Conservation (phyloP, 2,329 filamentous ascomycete genomes). For the Aspergillus neotritici region DNA sequence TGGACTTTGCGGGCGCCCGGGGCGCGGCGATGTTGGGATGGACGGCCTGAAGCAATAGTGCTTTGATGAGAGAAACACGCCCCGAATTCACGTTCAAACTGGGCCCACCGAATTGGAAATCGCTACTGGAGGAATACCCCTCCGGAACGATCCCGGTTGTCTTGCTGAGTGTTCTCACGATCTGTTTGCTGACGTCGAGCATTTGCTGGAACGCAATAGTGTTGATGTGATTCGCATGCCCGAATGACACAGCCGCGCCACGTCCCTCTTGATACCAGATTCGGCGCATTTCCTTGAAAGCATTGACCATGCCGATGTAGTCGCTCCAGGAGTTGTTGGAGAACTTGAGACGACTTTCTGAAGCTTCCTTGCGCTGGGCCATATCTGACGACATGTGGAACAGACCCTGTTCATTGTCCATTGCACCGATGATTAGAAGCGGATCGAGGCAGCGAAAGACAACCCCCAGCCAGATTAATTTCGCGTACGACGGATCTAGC, state of each 20-base stretch:
- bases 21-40: conserved; percentile 43
- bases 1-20: conserved; percentile 15
- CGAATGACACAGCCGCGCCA: conserved; percentile 26
- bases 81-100: conserved; percentile 43
- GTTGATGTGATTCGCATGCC: conserved; percentile 9
- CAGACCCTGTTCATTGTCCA: conserved; percentile 29
- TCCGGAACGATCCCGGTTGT: conserved; percentile 1
- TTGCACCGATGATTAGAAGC: conserved; percentile 42
- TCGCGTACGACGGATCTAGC: conserved; percentile 43
- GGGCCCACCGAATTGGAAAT: conserved; percentile 30
- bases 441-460: conserved; percentile 50
- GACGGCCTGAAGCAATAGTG: conserved; percentile 42
- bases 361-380: conserved; percentile 19
- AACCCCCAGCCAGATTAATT: conserved; percentile 47
- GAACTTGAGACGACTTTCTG: conserved; percentile 25
- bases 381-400: conserved; percentile 26
- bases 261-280: conserved; percentile 26
- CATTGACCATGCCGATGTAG: conserved; percentile 43
- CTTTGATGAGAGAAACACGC: conserved; percentile 42
- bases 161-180: conserved; percentile 1
- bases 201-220: conserved; percentile 5
- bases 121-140: conserved; percentile 23
- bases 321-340: conserved; percentile 38
- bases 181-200: conserved; percentile 1
- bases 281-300: conserved; percentile 37